Evolutionary conservation across 495 filamentous ascomycete genomes (phyloP).

Genomic region (Tetracladium setigerum): DNA sequence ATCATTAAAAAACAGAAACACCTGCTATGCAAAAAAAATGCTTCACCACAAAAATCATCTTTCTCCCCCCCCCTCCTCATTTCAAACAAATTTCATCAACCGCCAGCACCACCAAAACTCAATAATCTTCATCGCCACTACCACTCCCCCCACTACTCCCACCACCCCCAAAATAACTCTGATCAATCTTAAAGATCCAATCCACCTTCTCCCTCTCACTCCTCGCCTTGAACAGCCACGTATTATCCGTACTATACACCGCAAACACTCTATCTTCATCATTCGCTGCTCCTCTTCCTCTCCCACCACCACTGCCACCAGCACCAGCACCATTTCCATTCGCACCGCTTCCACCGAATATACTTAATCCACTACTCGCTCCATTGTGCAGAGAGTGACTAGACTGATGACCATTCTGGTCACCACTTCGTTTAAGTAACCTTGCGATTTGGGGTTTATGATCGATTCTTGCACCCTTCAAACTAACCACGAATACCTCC

Average conservation of each 20-base stretch:
- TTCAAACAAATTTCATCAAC: too few relatives aligned
- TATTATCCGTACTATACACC: constrained; percentile 86
- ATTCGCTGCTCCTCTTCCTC: constrained; percentile 33
- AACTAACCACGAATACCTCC: constrained; percentile 80
- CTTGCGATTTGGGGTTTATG: constrained; percentile 79
- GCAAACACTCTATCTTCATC: constrained; percentile 58
- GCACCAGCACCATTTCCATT: constrained; percentile 8
- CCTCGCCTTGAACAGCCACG: constrained; percentile 85
- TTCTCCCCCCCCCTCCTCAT: too few relatives aligned
- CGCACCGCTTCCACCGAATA: constrained; percentile 20
- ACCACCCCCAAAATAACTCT: constrained; percentile 31
- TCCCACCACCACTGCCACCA: constrained; percentile 25
- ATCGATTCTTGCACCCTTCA: constrained; percentile 79
- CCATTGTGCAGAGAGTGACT: constrained; percentile 19
- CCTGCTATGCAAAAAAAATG: too few relatives aligned
- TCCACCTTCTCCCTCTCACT: constrained; percentile 86
- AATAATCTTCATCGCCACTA: background rate
- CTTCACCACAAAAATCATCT: too few relatives aligned
- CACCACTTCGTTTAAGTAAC: constrained; percentile 46
- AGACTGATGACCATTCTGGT: too few relatives aligned
- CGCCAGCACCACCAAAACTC: too few relatives aligned
- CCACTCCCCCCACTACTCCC: background rate
- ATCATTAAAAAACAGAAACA: too few relatives aligned
- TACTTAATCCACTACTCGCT: background rate
- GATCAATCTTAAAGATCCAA: constrained; percentile 81